Base-by-base conservation (phyloP, 768 basidiomycete genomes). In the Galerina sulciceps region DNA sequence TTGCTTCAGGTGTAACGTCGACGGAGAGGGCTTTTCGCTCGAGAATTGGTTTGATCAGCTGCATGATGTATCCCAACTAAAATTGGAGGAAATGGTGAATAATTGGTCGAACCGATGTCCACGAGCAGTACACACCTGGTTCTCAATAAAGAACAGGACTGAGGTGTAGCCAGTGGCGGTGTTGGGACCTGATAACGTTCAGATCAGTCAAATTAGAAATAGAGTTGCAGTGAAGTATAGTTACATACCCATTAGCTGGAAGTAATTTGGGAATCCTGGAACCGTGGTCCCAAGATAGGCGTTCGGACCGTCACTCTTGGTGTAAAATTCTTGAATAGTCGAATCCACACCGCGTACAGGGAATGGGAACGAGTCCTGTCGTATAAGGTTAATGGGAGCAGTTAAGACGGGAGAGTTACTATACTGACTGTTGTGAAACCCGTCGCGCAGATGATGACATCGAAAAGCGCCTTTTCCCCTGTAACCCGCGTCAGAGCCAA, bases 221-320 rank as follows among this genome's bases (percentile, higher is more conserved):
- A 8, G 8, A 4, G 26, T 0, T 31, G 8, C 8, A 31, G 8
- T 31, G 8, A 31, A 31, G 26, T 3, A 8, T 31, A 31, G 26
- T 0, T 1, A 31, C 26, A 8, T 53, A 80, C 81, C 82, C 41
- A 70, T 63, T 5, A 82, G 51, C 10, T 72, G 67, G 63, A 69
- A 81, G 52, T 80, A 75, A 61, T 83, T 83, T 0, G 81, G 81
- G 62, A 83, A 83, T 10, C 75, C 75, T 35, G 81, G 79, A 6
- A 79, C 56, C 5, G 72, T 69, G 1, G 77, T 80, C 23, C 79
- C 81, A 6, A 76, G 64, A 61, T 82, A 82, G 13, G 80, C 80
- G 42, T 73, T 72, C 10, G 81, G 77, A 0, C 81, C 81, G 0
- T 71, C 71, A n/a, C 75, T 66, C 6, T 67, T 60, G 9, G 73